Percentiles rank a stretch among this genome's conserved stretches.
Evolutionary conservation across 306 rosid species (phyloP).

Genomic region (Canavalia gladiata): DNA sequence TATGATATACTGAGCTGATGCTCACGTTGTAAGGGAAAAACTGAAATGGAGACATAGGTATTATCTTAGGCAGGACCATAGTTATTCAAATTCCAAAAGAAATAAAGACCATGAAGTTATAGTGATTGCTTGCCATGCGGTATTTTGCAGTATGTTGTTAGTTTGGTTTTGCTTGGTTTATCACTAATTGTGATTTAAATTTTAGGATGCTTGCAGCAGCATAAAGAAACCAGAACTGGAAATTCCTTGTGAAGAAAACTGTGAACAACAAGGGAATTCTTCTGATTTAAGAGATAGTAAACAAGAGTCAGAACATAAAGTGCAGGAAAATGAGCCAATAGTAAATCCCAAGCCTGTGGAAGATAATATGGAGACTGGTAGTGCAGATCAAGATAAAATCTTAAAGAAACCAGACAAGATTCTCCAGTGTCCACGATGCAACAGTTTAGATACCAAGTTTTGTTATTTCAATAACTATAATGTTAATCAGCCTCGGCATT

Average conservation of each 20-base stretch:
- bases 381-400: slow-evolving; percentile 59
- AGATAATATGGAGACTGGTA: slow-evolving; percentile 42
- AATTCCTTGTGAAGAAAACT: slow-evolving; percentile 44
- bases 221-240: slow-evolving; percentile 49
- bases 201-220: slow-evolving; percentile 59
- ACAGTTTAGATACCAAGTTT: slow-evolving; percentile 75
- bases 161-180: slow-evolving; percentile 20
- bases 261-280: slow-evolving; percentile 46
- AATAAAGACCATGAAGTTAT: neutral
- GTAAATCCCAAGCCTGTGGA: slow-evolving; percentile 33
- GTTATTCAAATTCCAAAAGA: neutral
- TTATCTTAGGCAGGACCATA: neutral
- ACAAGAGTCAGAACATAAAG: slow-evolving; percentile 38
- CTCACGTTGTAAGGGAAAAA: neutral
- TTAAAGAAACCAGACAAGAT: slow-evolving; percentile 80
- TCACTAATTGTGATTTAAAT: slow-evolving; percentile 34
- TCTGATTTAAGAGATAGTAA: slow-evolving; percentile 44
- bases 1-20: neutral
- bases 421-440: slow-evolving; percentile 81
- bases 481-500: slow-evolving; percentile 86
- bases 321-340: slow-evolving; percentile 42
- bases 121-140: too few relatives aligned
- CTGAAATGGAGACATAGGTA: slow-evolving; percentile 27
- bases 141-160: neutral
- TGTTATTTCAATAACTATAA: slow-evolving; percentile 88